Evolutionary conservation across 2,329 filamentous ascomycete species (phyloP).

Genomic region (Aspergillus pseudoviridinutans): DNA sequence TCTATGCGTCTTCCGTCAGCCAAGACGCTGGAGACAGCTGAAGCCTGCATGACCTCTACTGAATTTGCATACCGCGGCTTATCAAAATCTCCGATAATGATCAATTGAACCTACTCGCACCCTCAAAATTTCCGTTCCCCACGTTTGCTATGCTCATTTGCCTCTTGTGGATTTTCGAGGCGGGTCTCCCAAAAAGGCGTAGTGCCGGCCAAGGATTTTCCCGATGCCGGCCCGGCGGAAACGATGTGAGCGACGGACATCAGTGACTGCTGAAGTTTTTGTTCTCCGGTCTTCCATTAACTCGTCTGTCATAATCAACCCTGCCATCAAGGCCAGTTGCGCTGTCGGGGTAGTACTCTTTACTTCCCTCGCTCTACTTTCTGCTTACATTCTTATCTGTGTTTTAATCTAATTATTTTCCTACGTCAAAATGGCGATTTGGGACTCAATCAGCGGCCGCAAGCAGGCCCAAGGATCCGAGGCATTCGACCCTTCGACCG

Average conservation of each 20-base stretch:
- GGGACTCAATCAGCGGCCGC: slow-evolving; percentile 60
- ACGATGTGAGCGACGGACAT: slow-evolving; percentile 24
- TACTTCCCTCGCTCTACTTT: slow-evolving; percentile 13
- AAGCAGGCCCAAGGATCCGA: slow-evolving; percentile 54
- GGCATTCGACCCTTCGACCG: slow-evolving; percentile 67
- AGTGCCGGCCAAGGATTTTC: slow-evolving; percentile 24
- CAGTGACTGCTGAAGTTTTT: slow-evolving; percentile 35
- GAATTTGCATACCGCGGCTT: background rate
- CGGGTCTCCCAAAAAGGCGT: slow-evolving; percentile 20
- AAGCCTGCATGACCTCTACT: slow-evolving; percentile 13
- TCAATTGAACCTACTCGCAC: background rate
- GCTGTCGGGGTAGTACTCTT: slow-evolving; percentile 1
- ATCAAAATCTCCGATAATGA: background rate
- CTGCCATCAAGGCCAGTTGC: slow-evolving; percentile 1
- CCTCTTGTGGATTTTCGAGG: slow-evolving; percentile 27
- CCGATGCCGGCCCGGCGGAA: slow-evolving; percentile 11
- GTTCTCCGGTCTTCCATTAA: slow-evolving; percentile 14
- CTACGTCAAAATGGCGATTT: slow-evolving; percentile 49
- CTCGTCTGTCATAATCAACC: slow-evolving; percentile 12
- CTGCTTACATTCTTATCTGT: slow-evolving; percentile 20
- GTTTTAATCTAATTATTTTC: slow-evolving; percentile 21
- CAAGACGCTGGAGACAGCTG: slow-evolving; percentile 8
- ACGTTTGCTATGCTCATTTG: slow-evolving; percentile 22
- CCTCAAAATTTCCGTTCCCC: slow-evolving; percentile 17
- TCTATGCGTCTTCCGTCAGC: slow-evolving; percentile 11